Evolutionary conservation across 2,329 filamentous ascomycete genomes (phyloP).

Genomic region (Emydomyces testavorans): DNA sequence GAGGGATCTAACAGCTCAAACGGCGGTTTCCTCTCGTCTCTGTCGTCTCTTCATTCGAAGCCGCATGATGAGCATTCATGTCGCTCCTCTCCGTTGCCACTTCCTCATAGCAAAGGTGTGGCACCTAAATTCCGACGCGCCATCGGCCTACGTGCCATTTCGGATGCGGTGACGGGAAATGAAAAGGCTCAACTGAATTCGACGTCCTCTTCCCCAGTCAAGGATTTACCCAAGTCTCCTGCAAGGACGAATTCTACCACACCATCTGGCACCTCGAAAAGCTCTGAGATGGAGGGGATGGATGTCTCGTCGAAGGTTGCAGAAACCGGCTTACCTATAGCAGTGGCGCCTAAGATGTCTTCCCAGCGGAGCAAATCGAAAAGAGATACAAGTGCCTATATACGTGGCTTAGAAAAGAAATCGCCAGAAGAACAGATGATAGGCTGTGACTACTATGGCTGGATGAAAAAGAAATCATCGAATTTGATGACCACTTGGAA

Average conservation of each 20-base stretch:
- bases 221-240: conserved; percentile 51
- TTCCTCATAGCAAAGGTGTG: conserved; percentile 46
- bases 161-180: conserved; percentile 53
- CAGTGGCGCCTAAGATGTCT: conserved; percentile 41
- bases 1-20: conserved; percentile 39
- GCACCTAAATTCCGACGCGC: conserved; percentile 47
- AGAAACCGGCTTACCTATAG: conserved; percentile 39
- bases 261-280: conserved; percentile 51
- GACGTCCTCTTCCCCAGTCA: conserved; percentile 34
- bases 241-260: conserved; percentile 65
- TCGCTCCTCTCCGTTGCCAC: conserved; percentile 38
- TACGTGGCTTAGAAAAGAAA: conserved; percentile 70
- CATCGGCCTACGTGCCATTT: conserved; percentile 70
- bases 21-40: conserved; percentile 35
- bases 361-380: conserved; percentile 56
- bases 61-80: conserved; percentile 41
- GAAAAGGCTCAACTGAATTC: conserved; percentile 42
- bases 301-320: conserved; percentile 43
- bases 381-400: conserved; percentile 91
- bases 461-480: conserved; percentile 99
- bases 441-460: conserved; percentile 84
- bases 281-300: conserved; percentile 68
- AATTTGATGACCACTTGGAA: conserved; percentile 98
- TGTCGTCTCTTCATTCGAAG: conserved; percentile 37
- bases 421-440: conserved; percentile 71